Evolutionary conservation across 306 rosid species (phyloP), one percentile per base, ranked within the genome.

Genomic region (Cicer chorassanicum): DNA sequence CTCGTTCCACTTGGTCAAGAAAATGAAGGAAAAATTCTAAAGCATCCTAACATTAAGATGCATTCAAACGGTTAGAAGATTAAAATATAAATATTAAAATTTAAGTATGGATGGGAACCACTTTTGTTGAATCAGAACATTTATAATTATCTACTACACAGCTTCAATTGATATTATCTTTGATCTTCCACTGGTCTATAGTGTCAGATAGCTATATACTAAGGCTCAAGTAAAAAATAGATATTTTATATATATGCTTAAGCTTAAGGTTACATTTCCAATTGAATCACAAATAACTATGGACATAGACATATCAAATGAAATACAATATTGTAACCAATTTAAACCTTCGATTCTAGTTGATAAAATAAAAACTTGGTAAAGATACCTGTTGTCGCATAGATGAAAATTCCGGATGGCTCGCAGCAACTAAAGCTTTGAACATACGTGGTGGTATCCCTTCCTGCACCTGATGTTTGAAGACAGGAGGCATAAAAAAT

Each of bases 11-110:
- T 87, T 94, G 96, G 74, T 92, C 99, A 67, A 94, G 85, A 84
- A 92, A 90, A 83, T 94, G 99, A 29, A 94, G 87, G 90, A 94
- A 92, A 83, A 94, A 94, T 76, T 94, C 99, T 93, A 94, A 86
- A 64, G 99, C 98, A 86, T 94, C 99, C 99, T 94, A 63, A 75
- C 53, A 77, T 53, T 38, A 80, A 55, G 74, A 64, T 44, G 63
- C 63, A 76, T 76, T 41, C 34, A 74, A 66, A 71, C 49, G 50
- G 50, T 80, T 9, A 76, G 53, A 70, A 70, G 49, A 69, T 56
- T 68, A 74, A 48, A 34, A 9, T 75, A 53, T 53, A 55, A 21
- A 5, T 9, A 80, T 67, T 60, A 42, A 64, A 39, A 46, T 53
- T 48, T 21, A 16, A 72, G 43, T 59, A 72, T 29, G 49, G 49